Evolutionary conservation across 805 yeast species (phyloP), one percentile per base, ranked within the genome.

Genomic region (Candida stauntonica): DNA sequence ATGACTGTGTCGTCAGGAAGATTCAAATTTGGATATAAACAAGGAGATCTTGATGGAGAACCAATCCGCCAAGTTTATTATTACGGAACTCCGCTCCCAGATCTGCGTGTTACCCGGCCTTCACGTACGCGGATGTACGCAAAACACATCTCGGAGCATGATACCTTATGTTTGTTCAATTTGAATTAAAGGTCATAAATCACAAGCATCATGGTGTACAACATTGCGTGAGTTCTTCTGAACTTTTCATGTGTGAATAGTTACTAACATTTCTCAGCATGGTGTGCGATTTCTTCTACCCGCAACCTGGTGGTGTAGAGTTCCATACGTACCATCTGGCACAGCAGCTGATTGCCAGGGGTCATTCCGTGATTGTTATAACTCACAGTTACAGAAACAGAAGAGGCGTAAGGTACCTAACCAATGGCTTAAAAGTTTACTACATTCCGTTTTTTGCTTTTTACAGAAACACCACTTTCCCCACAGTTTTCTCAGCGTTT

Each of bases 221-320:
- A 11, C 28, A n/a, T 26, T 13, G 12, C 15, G 28, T 26, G 13
- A 26, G 28, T 26, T 8, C 14, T 26, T 21, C 24, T 21, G 24
- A 7, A 21, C 24, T 11, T 21, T 21, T 21, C 24, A 21, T 21
- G 24, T 21, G 12, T 21, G 24, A 8, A 12, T 21, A 11, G 15
- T 14, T 26, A 26, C 7, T 14, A 14, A n/a, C 9, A 14, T 14
- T 14, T 9, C 9, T 9, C 35, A 70, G 73, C 7, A 89, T 93
- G 96, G 86, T 89, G 4, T 85, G 95, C 31, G 99, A 93, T 62
- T 93, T 88, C 68, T 93, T 93, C 75, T 93, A 85, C 63, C 99
- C 99, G 9, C 99, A 93, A 58, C 83, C 97, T 0, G 99, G 99
- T 4, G 99, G 99, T 8, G 95, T 93, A 2, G 99, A 93, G 60